Conservation (phyloP, 257 asterid species). For the Solanum megistacrolobum region DNA sequence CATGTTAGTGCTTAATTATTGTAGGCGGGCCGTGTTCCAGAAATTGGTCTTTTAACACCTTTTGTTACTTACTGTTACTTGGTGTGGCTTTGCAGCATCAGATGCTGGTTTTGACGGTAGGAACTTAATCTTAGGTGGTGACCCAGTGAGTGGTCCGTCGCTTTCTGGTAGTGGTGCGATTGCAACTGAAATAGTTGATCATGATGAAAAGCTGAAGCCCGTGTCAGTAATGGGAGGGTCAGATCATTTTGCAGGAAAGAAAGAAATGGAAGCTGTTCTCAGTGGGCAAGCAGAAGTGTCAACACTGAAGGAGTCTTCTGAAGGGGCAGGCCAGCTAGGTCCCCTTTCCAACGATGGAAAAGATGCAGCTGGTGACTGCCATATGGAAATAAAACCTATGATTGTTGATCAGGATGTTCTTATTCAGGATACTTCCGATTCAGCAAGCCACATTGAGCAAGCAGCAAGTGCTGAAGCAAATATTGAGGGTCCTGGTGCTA, state of each 20-base stretch:
- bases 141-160: background rate
- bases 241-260: background rate
- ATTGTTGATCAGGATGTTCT: slow-evolving; percentile 17
- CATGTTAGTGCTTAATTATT: background rate
- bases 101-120: slow-evolving; percentile 27
- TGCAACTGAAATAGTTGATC: slow-evolving; percentile 7
- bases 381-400: slow-evolving; percentile 15
- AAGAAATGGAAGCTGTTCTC: background rate
- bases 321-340: background rate
- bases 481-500: slow-evolving; percentile 16
- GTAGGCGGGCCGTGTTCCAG: background rate
- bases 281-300: background rate
- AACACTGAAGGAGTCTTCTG: background rate
- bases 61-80: slow-evolving; percentile 1
- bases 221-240: background rate
- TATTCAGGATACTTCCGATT: slow-evolving; percentile 19
- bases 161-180: background rate
- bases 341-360: background rate
- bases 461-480: slow-evolving; percentile 9
- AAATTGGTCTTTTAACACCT: background rate
- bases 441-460: slow-evolving; percentile 17
- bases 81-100: slow-evolving; percentile 35
- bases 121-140: slow-evolving; percentile 14
- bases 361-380: background rate
- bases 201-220: background rate